Conservation (phyloP, 306 rosid species). For the Prinsepia uniflora region DNA sequence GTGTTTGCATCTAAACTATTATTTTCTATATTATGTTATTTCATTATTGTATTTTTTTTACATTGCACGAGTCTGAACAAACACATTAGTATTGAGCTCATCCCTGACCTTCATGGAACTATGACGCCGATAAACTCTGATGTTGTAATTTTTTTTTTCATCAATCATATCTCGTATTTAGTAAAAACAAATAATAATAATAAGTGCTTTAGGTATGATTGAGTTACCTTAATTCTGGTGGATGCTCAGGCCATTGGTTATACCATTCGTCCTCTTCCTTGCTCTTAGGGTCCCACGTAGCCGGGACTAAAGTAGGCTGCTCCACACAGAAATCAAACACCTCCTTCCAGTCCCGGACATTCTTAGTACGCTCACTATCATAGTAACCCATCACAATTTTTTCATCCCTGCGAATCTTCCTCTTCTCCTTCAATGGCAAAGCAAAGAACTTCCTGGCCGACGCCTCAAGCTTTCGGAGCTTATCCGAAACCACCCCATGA, state of each 20-base stretch:
- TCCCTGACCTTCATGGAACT: no score
- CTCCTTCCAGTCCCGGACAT: slow-evolving; percentile 70
- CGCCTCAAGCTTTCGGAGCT: slow-evolving; percentile 25
- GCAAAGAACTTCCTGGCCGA: slow-evolving; percentile 49
- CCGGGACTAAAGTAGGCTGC: slow-evolving; percentile 34
- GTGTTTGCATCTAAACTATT: no score
- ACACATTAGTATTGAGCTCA: no score
- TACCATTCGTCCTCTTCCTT: slow-evolving; percentile 24
- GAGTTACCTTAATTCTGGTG: slow-evolving; percentile 48
- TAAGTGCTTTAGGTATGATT: no score
- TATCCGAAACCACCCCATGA: slow-evolving; percentile 48
- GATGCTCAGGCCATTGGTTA: slow-evolving; percentile 42
- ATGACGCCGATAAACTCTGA: no score
- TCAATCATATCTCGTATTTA: no score
- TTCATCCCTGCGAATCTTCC: slow-evolving; percentile 39
- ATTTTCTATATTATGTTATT: no score
- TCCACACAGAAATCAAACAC: slow-evolving; percentile 41
- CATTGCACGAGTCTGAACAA: no score
- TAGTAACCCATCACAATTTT: slow-evolving; percentile 34
- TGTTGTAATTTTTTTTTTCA: no score
- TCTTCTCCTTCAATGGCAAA: slow-evolving; percentile 53
- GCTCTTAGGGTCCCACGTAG: slow-evolving; percentile 31
- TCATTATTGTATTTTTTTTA: no score
- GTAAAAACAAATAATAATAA: no score
- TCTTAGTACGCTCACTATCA: slow-evolving; percentile 63